Conservation (phyloP, 257 asterid genomes). For the Solanum commersonii region DNA sequence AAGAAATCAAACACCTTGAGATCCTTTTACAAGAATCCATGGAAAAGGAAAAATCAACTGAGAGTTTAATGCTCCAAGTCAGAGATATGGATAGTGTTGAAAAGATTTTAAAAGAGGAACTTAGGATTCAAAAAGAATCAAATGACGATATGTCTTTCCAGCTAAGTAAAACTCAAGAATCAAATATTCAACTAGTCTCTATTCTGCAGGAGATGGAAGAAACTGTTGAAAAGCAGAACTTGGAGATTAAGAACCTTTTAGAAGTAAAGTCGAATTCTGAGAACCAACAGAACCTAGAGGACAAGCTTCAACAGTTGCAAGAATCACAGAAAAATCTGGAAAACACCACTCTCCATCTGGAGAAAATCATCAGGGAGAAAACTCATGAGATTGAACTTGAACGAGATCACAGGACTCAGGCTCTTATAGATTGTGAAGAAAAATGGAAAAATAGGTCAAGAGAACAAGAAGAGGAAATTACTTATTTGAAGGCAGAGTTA, state of each 20-base stretch:
- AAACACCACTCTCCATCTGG: constrained; percentile 6
- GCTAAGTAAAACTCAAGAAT: constrained; percentile 37
- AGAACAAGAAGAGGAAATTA: constrained; percentile 7
- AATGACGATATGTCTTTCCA: constrained; percentile 13
- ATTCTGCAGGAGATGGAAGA: constrained; percentile 47
- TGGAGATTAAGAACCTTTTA: constrained; percentile 20
- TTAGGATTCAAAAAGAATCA: constrained; percentile 24
- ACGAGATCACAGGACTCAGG: constrained; percentile 15
- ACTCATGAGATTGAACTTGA: constrained; percentile 14
- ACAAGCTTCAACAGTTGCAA: constrained; percentile 9
- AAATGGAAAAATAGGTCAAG: constrained; percentile 14
- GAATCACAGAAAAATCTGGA: constrained; percentile 9
- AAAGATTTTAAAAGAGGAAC: constrained; percentile 23
- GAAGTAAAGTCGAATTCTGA: not conserved
- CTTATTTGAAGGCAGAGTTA: constrained; percentile 15
- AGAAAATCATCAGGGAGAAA: constrained; percentile 19
- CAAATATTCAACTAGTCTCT: constrained; percentile 30
- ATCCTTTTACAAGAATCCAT: constrained; percentile 12
- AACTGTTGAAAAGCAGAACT: constrained; percentile 26
- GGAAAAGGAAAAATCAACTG: constrained; percentile 8
- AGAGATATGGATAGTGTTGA: constrained; percentile 1
- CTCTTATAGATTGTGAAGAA: constrained; percentile 14
- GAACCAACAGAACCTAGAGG: not conserved
- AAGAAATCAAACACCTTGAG: constrained; percentile 25
- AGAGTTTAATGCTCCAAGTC: not conserved